Base-by-base conservation (phyloP, 2,329 filamentous ascomycete genomes). In the Colletotrichum tanaceti region DNA sequence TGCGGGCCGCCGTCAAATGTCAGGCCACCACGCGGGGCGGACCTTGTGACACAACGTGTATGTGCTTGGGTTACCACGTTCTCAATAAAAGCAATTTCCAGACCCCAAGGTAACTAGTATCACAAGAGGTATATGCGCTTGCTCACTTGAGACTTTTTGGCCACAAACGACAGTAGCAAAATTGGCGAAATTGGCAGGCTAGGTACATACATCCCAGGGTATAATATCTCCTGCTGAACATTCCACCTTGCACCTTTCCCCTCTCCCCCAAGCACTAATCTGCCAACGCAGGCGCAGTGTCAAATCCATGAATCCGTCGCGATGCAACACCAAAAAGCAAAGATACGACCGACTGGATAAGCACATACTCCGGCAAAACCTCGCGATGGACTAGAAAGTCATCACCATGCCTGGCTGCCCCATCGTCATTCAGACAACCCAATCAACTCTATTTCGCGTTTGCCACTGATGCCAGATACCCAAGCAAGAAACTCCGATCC, bases 401-500 rank as follows among this genome's bases (percentile, higher is more conserved):
- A 6, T 22, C 13, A 47, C 9, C 32, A 38, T 16, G 24, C 38
- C n/a, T 47, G 28, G 2, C n/a, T 46, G n/a, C 44, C 32, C 13
- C n/a, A 14, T 11, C 20, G n/a, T 20, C 16, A 28, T 59, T 39
- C 57, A 38, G 38, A 22, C 55, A 20, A 24, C 5, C n/a, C 32
- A n/a, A 18, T 18, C 18, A 13, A 32, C n/a, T 32, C 57, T 69
- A 69, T 35, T 69, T 69, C 14, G 32, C 76, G 43, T 80, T 80
- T 13, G 84, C 83, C 3, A 84, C 82, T 32, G 83, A 83, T 71
- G 93, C 88, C 73, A 97, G 80, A 75, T 93, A 96, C 11, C 87
- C 90, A 59, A 96, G 83, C 75, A 97, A 80, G 74, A 96, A 96
- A 18, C 85, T 90, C 75, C 92, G 90, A 73, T 96, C 90, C 0